A percentile compares a stretch with the other conserved stretches of the same genome.
phyloP scores from a whole-genome alignment of 148 eudicot species.

The Bassia scoparia region DNA sequence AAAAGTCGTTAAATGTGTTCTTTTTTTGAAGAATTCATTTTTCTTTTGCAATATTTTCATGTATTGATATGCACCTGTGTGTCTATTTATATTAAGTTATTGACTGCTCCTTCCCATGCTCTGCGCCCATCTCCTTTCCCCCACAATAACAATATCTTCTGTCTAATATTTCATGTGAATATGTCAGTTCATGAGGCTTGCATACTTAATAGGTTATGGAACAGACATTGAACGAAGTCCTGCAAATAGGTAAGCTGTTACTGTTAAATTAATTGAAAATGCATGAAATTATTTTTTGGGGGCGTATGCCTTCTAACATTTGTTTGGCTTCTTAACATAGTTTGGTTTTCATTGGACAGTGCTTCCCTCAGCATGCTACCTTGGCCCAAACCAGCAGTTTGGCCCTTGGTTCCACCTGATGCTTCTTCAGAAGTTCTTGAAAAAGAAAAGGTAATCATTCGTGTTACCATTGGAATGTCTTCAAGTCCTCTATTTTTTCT shows the following conservation, averaged over 20 bases:
- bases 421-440: slow-evolving; percentile 74
- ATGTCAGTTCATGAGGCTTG: slow-evolving; percentile 95
- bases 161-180: slow-evolving; percentile 20
- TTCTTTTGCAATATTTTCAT: too few species aligned
- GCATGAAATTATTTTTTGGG: background rate
- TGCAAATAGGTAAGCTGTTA: slow-evolving; percentile 66
- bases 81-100: background rate
- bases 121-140: background rate
- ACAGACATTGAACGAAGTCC: slow-evolving; percentile 85
- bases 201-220: slow-evolving; percentile 88
- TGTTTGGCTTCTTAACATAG: background rate
- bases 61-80: background rate
- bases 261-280: background rate
- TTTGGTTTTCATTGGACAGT: slow-evolving; percentile 39
- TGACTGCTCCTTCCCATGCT: background rate
- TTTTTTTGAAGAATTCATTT: too few species aligned
- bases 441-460: slow-evolving; percentile 86
- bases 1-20: background rate
- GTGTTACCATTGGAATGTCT: too few species aligned
- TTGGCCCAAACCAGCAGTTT: slow-evolving; percentile 92
- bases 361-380: slow-evolving; percentile 93
- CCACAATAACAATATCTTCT: background rate
- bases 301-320: slow-evolving; percentile 7
- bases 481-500: too few species aligned
- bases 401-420: slow-evolving; percentile 90